Percentiles rank a stretch among this genome's conserved stretches.
These are phyloP conservation scores for Corinectria fuckeliana DNA, from an alignment of 2,329 filamentous ascomycete species.

Conservation along the genomic window DNA sequence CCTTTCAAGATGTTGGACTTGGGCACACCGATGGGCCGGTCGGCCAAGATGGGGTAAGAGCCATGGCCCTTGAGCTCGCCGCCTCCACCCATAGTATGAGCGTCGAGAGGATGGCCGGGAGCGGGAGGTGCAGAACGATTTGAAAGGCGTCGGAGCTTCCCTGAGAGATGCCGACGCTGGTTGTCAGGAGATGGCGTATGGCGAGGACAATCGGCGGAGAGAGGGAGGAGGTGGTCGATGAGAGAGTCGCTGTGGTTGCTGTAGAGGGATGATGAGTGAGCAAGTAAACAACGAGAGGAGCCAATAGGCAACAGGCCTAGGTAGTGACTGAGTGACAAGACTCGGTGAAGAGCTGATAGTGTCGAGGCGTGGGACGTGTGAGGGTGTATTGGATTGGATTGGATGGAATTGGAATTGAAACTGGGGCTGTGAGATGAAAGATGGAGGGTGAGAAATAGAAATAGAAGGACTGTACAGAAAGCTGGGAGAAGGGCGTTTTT, in stretches of 20 bases:
- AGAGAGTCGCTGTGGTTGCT: slow-evolving; percentile 26
- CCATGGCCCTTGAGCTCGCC: slow-evolving; percentile 50
- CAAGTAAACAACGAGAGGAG: background rate
- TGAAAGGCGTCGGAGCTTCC: slow-evolving; percentile 41
- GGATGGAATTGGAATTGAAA: background rate
- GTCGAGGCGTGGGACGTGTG: no score
- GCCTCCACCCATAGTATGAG: slow-evolving; percentile 59
- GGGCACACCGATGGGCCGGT: slow-evolving; percentile 72
- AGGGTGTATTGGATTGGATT: background rate
- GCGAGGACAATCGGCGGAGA: slow-evolving; percentile 33
- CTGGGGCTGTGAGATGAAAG: background rate
- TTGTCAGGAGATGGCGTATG: slow-evolving; percentile 32
- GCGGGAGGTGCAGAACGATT: slow-evolving; percentile 48
- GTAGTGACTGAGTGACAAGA: slow-evolving; percentile 12
- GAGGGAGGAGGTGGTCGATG: slow-evolving; percentile 34
- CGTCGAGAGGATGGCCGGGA: slow-evolving; percentile 39
- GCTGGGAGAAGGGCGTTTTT: background rate
- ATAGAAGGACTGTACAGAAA: background rate
- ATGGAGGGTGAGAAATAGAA: background rate
- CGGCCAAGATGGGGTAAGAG: slow-evolving; percentile 58
- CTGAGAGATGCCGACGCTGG: slow-evolving; percentile 24
- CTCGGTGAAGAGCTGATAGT: background rate
- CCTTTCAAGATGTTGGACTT: slow-evolving; percentile 87
- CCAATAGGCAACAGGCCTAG: no score
- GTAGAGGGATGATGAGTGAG: slow-evolving; percentile 35